Base-by-base conservation (phyloP, 73 alveolate species). In the Symbiodinium natans region DNA sequence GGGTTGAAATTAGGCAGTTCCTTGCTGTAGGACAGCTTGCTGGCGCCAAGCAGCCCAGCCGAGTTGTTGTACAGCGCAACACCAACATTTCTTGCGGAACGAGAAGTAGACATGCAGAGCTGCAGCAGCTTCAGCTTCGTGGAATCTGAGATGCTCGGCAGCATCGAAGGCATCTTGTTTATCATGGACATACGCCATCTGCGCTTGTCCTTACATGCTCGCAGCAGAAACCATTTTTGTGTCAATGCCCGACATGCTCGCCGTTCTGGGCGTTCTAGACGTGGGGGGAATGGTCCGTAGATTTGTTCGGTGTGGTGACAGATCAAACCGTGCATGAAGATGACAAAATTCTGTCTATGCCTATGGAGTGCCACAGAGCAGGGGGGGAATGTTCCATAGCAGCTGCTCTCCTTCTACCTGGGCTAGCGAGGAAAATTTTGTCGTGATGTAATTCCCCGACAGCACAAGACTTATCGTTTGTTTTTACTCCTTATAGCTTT, bases 81-180 rank as follows among this genome's bases (percentile, higher is more conserved):
- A 10, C 96, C 96, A 40, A 89, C 59, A 33, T 89, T 89, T 19
- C 85, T 9, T 7, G 96, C 96, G 27, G 85, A 68, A 48, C 96
- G 96, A 39, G 87, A 39, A 2, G 96, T 42, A 48, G 96, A 89
- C 88, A 89, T 41, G 46, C 96, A 89, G 29, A 68, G 87, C 96
- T 89, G 96, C 39, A 89, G 36, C 7, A 89, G 96, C 96, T 89
- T 89, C 52, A 89, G 27, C 41, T 89, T 89, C 40, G 96, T 31
- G n/a, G 87, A 38, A 48, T 89, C 96, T 41, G 96, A 75, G 71
- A 89, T 86, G 83, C 84, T 86, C 59, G 93, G 94, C 84, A 63
- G 82, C 82, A 86, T 36, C 1, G 94, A 52, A 21, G 94, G 93
- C 93, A 59, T 84, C 36, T 1, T 34, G 82, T 63, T 63, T 23